A percentile compares a stretch with the other conserved stretches of the same genome.
Conservation (phyloP, 495 filamentous ascomycete species). For the Tuber melanosporum region DNA sequence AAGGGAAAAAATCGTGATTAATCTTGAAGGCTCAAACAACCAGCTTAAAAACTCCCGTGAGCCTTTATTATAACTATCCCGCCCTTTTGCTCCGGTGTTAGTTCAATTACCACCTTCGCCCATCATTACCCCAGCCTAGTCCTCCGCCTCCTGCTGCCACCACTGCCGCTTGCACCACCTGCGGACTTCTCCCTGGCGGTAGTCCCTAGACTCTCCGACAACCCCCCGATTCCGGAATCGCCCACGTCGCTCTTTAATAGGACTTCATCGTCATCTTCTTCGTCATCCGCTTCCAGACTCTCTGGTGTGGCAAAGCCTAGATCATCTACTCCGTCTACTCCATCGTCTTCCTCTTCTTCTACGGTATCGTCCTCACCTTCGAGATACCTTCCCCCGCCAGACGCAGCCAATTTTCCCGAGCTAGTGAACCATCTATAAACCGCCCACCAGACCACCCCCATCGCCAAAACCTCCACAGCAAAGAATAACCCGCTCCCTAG, state of each 20-base stretch:
- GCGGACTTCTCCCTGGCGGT: constrained; percentile 10
- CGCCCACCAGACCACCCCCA: constrained; percentile 34
- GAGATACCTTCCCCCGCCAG: background rate
- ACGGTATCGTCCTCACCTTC: background rate
- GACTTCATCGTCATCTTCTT: constrained; percentile 18
- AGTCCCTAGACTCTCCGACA: constrained; percentile 31
- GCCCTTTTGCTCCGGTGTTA: background rate
- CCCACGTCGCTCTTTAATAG: constrained; percentile 24
- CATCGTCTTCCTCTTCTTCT: constrained; percentile 30
- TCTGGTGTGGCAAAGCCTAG: constrained; percentile 41
- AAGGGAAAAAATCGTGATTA: background rate
- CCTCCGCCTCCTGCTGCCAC: constrained; percentile 20
- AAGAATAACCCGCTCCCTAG: constrained; percentile 67
- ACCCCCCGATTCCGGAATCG: constrained; percentile 48
- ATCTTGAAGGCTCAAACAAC: background rate
- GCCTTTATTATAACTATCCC: background rate
- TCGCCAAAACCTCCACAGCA: constrained; percentile 55
- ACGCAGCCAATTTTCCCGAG: background rate
- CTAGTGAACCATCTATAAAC: constrained; percentile 31
- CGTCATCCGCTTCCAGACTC: constrained; percentile 44
- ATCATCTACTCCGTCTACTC: constrained; percentile 7
- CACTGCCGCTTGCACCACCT: constrained; percentile 7
- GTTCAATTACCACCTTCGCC: constrained; percentile 2
- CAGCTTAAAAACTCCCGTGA: background rate
- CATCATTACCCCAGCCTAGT: constrained; percentile 8